These are phyloP conservation scores for Beta corolliflora DNA, from an alignment of 179 eudicot genomes.

Conservation along the genomic window DNA sequence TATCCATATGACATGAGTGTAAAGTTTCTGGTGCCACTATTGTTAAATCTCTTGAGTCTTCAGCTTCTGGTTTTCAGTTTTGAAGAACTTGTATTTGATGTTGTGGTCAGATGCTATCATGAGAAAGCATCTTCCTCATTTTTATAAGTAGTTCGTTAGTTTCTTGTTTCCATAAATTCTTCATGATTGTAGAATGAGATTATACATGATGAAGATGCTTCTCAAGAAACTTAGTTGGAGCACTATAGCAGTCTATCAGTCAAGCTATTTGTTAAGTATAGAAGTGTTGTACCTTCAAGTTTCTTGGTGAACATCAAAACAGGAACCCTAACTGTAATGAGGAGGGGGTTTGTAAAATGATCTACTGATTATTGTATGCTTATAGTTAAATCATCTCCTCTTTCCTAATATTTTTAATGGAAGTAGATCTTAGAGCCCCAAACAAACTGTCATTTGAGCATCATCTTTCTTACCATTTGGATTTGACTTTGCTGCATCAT, in stretches of 20 bases:
- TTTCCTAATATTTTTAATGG: neutral
- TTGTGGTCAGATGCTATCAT: neutral
- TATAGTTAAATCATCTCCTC: neutral
- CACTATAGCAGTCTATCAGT: neutral
- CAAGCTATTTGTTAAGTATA: neutral
- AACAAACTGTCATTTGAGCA: neutral
- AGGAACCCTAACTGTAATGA: neutral
- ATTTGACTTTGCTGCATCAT: constrained; percentile 6
- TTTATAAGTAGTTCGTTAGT: too few species aligned
- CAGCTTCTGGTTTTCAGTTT: neutral
- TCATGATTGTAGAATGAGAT: neutral
- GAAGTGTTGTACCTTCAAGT: constrained; percentile 9
- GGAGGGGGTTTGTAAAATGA: neutral
- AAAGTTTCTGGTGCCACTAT: neutral
- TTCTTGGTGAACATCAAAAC: neutral
- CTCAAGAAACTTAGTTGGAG: neutral
- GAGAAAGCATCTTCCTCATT: neutral
- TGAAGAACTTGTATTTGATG: neutral
- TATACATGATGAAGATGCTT: neutral
- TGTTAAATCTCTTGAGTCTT: neutral
- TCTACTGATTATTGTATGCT: neutral
- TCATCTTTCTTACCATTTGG: neutral
- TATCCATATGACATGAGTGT: neutral
- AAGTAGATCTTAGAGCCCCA: neutral
- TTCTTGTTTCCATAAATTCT: neutral